Base-by-base conservation (phyloP, 2,329 filamentous ascomycete genomes). In the Colletotrichum graminicola region DNA sequence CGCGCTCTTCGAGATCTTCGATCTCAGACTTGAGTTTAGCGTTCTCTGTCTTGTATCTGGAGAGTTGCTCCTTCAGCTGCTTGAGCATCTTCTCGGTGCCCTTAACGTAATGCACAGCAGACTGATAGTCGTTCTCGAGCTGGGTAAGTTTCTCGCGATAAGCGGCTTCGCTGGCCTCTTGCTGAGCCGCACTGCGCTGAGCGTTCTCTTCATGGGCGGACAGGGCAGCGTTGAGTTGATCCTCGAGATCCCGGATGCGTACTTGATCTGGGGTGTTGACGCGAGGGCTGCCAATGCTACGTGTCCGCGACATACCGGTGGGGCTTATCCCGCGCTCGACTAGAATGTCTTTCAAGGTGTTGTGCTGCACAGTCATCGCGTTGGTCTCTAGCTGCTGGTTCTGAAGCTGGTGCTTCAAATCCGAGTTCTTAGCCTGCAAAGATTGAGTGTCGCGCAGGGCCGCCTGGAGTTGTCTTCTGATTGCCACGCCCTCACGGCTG, bases 11-110 rank as follows among this genome's bases (percentile, higher is more conserved):
- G 64, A 91, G 85, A 65, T 89, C 86, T 47, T 92, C 88, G n/a
- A 98, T 85, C 77, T 98, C 94, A 57, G 90, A 88, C 80, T 96
- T 95, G 51, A 99, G 86, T 72, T 93, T 92, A 23, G 87, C 85
- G 77, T 98, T 98, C 73, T 96, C 93, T 16, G 90, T 84, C 87
- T 98, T 98, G 83, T 97, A 96, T 69, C 94, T 93, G 66, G 92
- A 88, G n/a, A 99, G 87, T 82, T 99, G 96, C 77, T 98, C 94
- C 84, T 98, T 98, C 87, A 99, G 95, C 81, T 97, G 95, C 82
- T 96, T 95, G 60, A 99, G 89, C 94, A 99, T 98, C 88, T 98
- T 98, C 82, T 99, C 96, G 1, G 96, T 98, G 70, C 96, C 96
- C 82, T 97, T 97, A 75, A 99, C 94, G 78, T 99, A 99, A 81